Evolutionary conservation across 106 monocot species (phyloP).

Genomic region (Dendrobium officinale): DNA sequence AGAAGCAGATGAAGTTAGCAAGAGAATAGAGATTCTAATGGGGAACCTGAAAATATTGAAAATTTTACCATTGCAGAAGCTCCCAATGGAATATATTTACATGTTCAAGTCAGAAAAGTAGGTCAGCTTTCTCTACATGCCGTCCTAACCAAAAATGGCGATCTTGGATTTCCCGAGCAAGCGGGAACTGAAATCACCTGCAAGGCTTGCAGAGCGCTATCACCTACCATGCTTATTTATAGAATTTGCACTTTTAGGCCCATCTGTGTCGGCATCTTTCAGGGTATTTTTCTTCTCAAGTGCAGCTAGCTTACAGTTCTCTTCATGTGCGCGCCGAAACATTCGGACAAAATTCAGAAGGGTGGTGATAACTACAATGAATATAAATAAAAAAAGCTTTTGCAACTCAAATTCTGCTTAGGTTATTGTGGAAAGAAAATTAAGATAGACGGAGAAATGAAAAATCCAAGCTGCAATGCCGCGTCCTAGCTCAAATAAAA

Average conservation of each 20-base stretch:
- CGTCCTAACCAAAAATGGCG: not conserved
- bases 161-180: not conserved
- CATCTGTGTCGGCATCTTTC: slow-evolving; percentile 48
- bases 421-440: not conserved
- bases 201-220: not conserved
- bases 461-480: too few species aligned
- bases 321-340: slow-evolving; percentile 63
- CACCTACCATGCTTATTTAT: slow-evolving; percentile 18
- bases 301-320: slow-evolving; percentile 30
- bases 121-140: not conserved
- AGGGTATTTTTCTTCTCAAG: slow-evolving; percentile 31
- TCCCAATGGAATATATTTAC: not conserved
- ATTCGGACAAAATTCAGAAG: slow-evolving; percentile 54
- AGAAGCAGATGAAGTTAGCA: not conserved
- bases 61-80: slow-evolving; percentile 4
- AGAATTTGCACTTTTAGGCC: slow-evolving; percentile 23
- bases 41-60: not conserved
- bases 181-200: not conserved
- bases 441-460: not conserved
- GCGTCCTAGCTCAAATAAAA: not conserved
- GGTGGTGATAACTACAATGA: slow-evolving; percentile 57
- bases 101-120: not conserved
- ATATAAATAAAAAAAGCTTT: not conserved
- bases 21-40: not conserved
- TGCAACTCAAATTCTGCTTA: not conserved